Evolutionary conservation across 306 rosid genomes (phyloP).

Genomic region (Lotus japonicus): DNA sequence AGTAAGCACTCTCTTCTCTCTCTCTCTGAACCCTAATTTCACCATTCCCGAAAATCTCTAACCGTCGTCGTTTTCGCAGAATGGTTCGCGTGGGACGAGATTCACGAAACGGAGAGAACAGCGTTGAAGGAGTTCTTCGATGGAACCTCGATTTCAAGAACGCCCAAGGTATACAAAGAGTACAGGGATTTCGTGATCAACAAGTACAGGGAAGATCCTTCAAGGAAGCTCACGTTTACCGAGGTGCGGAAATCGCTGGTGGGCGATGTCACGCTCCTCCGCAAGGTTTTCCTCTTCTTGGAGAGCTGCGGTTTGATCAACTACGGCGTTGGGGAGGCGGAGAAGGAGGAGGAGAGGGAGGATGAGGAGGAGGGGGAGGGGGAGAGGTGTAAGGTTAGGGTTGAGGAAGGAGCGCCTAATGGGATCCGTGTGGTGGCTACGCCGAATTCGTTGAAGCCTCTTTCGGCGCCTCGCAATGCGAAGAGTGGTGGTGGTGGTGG

Average conservation of each 20-base stretch:
- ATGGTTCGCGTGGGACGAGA: constrained; percentile 94
- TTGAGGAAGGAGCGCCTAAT: constrained; percentile 72
- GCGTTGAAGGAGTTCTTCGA: constrained; percentile 69
- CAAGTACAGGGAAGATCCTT: constrained; percentile 84
- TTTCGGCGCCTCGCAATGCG: constrained; percentile 24
- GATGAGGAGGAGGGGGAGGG: constrained; percentile 15
- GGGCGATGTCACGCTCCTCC: constrained; percentile 72
- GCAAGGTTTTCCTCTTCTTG: constrained; percentile 64
- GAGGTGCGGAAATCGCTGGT: constrained; percentile 79
- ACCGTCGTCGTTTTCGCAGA: constrained; percentile 37
- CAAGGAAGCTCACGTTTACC: constrained; percentile 76
- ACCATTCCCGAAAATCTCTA: constrained; percentile 15
- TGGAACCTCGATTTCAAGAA: constrained; percentile 62
- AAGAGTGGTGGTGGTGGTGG: constrained; percentile 16
- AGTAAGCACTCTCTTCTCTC: constrained; percentile 41
- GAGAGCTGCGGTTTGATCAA: constrained; percentile 81
- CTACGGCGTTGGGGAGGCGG: constrained; percentile 34
- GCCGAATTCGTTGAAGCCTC: constrained; percentile 73
- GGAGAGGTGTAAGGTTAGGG: constrained; percentile 38
- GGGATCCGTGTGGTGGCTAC: constrained; percentile 75
- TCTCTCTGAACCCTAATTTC: constrained; percentile 3
- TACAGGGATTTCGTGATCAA: constrained; percentile 83
- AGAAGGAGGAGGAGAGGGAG: constrained; percentile 22
- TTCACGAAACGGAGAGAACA: constrained; percentile 64
- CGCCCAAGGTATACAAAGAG: constrained; percentile 70